These are phyloP conservation scores for Alternaria triticina DNA, from an alignment of 2,329 filamentous ascomycete genomes.

Conservation along the genomic window DNA sequence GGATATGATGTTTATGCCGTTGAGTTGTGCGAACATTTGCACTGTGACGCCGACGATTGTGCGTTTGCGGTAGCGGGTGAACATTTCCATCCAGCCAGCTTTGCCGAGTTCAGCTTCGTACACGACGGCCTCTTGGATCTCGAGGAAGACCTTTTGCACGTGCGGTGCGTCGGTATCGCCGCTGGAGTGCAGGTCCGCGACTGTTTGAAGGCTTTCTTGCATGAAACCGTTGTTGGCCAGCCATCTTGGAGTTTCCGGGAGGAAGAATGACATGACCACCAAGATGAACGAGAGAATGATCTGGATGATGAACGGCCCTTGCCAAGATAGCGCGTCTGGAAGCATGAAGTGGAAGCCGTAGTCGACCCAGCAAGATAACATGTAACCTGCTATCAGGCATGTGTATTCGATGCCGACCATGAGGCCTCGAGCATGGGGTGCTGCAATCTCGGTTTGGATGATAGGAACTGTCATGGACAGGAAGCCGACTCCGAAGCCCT, in stretches of 20 bases:
- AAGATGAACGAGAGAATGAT: constrained; percentile 43
- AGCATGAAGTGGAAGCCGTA: constrained; percentile 49
- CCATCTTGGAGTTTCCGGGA: constrained; percentile 52
- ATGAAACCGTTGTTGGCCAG: constrained; percentile 51
- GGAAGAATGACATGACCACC: constrained; percentile 46
- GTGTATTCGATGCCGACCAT: constrained; percentile 52
- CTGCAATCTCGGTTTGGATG: constrained; percentile 49
- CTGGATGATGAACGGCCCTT: constrained; percentile 41
- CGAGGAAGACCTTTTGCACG: constrained; percentile 47
- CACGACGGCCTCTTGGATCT: constrained; percentile 49
- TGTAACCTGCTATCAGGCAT: constrained; percentile 47
- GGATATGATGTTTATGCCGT: constrained; percentile 53
- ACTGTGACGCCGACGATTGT: constrained; percentile 51
- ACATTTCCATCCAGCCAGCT: constrained; percentile 49
- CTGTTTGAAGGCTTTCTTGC: constrained; percentile 49
- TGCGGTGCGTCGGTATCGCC: constrained; percentile 45
- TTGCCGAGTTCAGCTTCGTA: constrained; percentile 48
- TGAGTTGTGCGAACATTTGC: constrained; percentile 52
- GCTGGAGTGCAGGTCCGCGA: constrained; percentile 50
- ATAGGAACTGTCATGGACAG: constrained; percentile 47
- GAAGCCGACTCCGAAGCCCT: constrained; percentile 46
- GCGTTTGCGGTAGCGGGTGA: constrained; percentile 52
- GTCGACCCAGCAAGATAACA: constrained; percentile 51
- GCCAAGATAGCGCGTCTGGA: constrained; percentile 44
- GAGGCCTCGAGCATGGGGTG: constrained; percentile 45